phyloP scores from a whole-genome alignment of 495 filamentous ascomycete genomes.

The Astrothelium macrocarpum region DNA sequence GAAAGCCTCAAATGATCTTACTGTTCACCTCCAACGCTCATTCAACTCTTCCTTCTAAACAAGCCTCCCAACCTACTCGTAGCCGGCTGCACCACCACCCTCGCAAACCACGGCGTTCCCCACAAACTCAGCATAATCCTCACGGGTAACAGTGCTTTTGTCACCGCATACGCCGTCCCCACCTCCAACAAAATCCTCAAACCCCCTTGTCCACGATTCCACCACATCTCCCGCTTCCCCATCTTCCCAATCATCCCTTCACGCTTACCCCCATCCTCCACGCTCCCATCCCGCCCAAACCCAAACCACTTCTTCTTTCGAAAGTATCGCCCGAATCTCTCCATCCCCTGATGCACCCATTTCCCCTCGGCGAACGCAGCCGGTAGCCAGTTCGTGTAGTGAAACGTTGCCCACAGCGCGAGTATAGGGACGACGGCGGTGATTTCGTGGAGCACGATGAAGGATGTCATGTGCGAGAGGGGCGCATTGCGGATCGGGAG shows the following conservation, averaged over 20 bases:
- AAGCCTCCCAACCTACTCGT: conserved; percentile 31
- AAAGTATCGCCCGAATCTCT: conserved; percentile 50
- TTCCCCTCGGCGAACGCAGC: conserved; percentile 41
- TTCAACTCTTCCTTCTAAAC: conserved; percentile 26
- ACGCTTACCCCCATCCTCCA: conserved; percentile 20
- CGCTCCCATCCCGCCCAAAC: conserved; percentile 33
- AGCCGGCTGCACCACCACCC: conserved; percentile 46
- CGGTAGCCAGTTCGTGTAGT: conserved; percentile 59
- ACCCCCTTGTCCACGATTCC: conserved; percentile 37
- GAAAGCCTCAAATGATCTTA: too few species aligned
- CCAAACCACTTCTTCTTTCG: conserved; percentile 53
- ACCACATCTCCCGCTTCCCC: conserved; percentile 23
- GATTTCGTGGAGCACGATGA: conserved; percentile 83
- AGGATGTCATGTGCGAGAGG: conserved; percentile 70
- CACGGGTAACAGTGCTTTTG: conserved; percentile 70
- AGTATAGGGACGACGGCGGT: conserved; percentile 76
- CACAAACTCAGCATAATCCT: conserved; percentile 69
- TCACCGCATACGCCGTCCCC: conserved; percentile 80
- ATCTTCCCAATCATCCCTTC: conserved; percentile 25
- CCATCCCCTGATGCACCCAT: conserved; percentile 46
- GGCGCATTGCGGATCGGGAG: conserved; percentile 62
- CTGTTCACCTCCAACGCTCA: background rate
- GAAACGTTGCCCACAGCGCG: conserved; percentile 64
- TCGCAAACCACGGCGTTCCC: conserved; percentile 92
- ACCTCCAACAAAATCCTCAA: conserved; percentile 48